Evolutionary conservation across 225 moss, liverwort and hornwort genomes (phyloP), one percentile per base, ranked within the genome.

Genomic region (Pleurozium schreberi): DNA sequence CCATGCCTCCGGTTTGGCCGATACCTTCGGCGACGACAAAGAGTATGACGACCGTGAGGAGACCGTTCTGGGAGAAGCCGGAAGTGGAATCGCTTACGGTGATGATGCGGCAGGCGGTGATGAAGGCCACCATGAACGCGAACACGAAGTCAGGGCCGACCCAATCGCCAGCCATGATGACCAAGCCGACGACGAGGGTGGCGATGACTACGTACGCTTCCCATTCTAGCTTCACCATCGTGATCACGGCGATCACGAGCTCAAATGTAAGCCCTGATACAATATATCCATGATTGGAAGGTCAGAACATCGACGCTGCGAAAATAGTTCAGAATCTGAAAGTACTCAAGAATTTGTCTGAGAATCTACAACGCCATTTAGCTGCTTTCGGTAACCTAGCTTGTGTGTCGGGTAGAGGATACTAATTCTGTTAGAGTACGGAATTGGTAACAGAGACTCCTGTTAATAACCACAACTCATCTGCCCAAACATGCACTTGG

Each of bases 141-240:
- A 90, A 92, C 27, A 91, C 88, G 60, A 92, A 73, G 67, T 90
- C 89, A 0, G 89, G 91, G 28, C 87, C 91, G 13, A 87, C 87
- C 92, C 90, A 88, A 66, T 90, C 92, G 6, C 88, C 91, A 22
- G 91, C 91, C 91, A 92, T 92, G 30, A 92, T 26, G 3, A 87
- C 4, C 28, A 92, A 87, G 28, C 91, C 91, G 18, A 1, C 20
- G 8, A 92, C 0, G 67, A 92, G 87, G 15, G 87, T 92, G 5
- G 18, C 4, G 11, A 92, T 31, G 42, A 92, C 89, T 53, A 92
- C 64, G 69, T 68, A 92, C 87, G 84, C 85, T 5, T 92, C 87
- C 91, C 91, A 92, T 85, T 4, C 87, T 9, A 92, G 45, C 65
- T 87, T 42, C 87, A 53, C 91, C 87, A 91, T 91, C 50, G 26